Base-by-base conservation (phyloP, 495 filamentous ascomycete species). In the Podospora appendiculata region DNA sequence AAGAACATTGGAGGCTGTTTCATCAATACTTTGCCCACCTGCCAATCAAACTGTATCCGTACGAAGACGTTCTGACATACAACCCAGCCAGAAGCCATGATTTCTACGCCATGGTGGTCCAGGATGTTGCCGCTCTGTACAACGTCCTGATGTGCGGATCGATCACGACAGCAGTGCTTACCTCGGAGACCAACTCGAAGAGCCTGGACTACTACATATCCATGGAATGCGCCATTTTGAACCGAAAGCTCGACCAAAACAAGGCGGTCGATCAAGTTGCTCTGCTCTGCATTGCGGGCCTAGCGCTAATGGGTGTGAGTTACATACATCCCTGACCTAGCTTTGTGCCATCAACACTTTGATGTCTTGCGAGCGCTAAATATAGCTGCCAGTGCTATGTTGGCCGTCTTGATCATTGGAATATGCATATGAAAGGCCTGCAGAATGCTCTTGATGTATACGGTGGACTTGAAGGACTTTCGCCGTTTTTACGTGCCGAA, bases 391-490 rank as follows among this genome's bases (percentile, higher is more conserved):
- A 62, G 58, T 57, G 55, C 35, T 64, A 62, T 41, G 58, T 62
- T 9, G 59, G 61, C 6, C 54, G 64, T 0, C 58, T 64, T 32
- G 61, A 64, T 13, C 59, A 67, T 45, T 67, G 64, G 64, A 47
- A 62, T 35, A 51, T 64, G 36, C 64, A 67, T 45, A 67, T 67
- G 59, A 39, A 48, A 10, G 64, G 64, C 1, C 54, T 67, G 5
- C 55, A 56, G 12, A 60, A 61, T 32, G 55, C 62, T 11, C 51
- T 67, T 13, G 59, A 63, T 34, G 33, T 64, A 9, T 50, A 53
- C 13, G 59, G 54, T n/a, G 56, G 59, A 0, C 33, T 57, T 39
- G 50, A 11, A 6, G 53, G 58, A 3, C 34, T 64, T 17, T 54
- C 50, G 18, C 50, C 58, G 9, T 48, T 46, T 44, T 36, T 59